Base-by-base conservation (phyloP, 2,329 filamentous ascomycete species). In the Fusarium bactridioides region DNA sequence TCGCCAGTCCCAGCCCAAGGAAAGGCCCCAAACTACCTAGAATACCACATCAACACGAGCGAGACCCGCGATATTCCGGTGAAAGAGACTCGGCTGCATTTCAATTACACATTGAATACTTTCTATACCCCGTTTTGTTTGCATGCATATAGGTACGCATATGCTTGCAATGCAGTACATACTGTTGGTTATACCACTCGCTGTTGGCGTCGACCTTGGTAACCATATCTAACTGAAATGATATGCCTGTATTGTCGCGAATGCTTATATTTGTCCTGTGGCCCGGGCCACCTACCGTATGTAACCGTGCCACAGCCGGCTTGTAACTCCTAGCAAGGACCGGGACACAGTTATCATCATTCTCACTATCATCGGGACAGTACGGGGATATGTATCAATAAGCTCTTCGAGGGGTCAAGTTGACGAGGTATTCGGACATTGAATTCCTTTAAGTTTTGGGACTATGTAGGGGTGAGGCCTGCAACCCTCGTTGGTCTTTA, bases 371-470 rank as follows among this genome's bases (percentile, higher is more conserved):
- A 53, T 73, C 71, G 74, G 71, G 54, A 50, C 67, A 64, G 69
- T 35, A 77, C 75, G 73, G 74, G 64, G 25, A 47, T 27, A 38
- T 41, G 38, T 64, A 50, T 44, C 27, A 68, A 40, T 25, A 38
- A 45, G 64, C 19, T 48, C 44, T 37, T 64, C 23, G 58, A 31
- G 33, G 55, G 37, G n/a, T 25, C 31, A 40, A 33, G 33, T 38
- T 38, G 40, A 43, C 29, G 11, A 48, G 35, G 38, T 31, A 55
- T 41, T 43, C 69, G 70, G 70, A 73, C 66, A 73, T 73, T 67
- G 66, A 69, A 73, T 73, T 73, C 67, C 70, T 70, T 73, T 64
- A 37, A 41, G 66, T 69, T 69, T 53, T 45, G 51, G 47, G 33
- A 25, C 38, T 27, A 37, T 37, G 18, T 55, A 55, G 47, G 44